Evolutionary conservation across 345 rosid species (phyloP), one percentile per base, ranked within the genome.

Genomic region (Acer campestre): DNA sequence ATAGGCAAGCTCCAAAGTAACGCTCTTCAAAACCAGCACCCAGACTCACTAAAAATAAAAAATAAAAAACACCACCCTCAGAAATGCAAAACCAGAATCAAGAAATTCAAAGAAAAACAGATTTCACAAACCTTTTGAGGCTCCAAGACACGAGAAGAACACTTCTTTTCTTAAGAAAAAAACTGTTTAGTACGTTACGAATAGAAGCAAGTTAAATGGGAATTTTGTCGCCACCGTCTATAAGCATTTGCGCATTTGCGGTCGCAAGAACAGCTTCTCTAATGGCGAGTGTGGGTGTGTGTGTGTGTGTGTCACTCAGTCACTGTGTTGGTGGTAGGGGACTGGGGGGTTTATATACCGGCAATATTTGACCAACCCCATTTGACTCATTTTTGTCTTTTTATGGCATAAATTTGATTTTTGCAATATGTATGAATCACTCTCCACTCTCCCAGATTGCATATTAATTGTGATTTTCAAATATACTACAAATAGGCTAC

Each of bases 251-350:
- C 53, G 44, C 77, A 63, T 62, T 61, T 58, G n/a, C 53, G 29
- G 4, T 46, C 46, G 56, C 71, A 69, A 69, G 73, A 69, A 59
- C 73, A 10, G 73, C 22, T 53, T 11, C 62, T 70, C n/a, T 55
- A 44, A 55, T 73, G 67, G 56, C 16, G 38, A 10, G 76, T 73
- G 76, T 58, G 13, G 49, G n/a, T n/a, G n/a, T 1, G 49, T 35
- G 5, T 29, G 35, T 29, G 38, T 31, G 38, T 31, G 13, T 40
- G 14, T 38, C n/a, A n/a, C n/a, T n/a, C n/a, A n/a, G 69, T 31
- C 42, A 35, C 8, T 7, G 17, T 16, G 22, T 16, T 13, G 22
- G 49, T 9, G 29, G 61, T 4, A 12, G 0, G 27, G 27, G 27
- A 25, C 27, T 25, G 1, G 27, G 35, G 10, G 44, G 27, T 51